Percentiles rank a stretch among this genome's conserved stretches.
Conservation (phyloP, 495 filamentous ascomycete species). For the Penicillium coffeae region DNA sequence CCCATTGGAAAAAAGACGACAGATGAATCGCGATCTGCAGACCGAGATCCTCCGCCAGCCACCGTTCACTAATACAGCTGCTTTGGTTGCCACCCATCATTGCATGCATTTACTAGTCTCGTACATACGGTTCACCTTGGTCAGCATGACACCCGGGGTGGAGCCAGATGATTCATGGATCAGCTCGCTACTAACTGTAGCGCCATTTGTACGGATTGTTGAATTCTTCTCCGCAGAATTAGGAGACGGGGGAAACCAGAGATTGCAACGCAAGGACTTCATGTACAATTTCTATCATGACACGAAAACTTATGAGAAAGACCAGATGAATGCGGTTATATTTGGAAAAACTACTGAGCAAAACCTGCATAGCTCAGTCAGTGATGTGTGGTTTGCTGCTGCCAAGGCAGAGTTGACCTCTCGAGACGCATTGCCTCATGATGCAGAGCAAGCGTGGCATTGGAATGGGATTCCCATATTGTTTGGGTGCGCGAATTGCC, state of each 20-base stretch:
- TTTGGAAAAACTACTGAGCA: constrained; percentile 30
- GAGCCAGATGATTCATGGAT: constrained; percentile 42
- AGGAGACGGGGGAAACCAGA: constrained; percentile 40
- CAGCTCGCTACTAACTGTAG: constrained; percentile 38
- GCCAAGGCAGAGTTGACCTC: constrained; percentile 29
- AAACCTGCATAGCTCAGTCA: constrained; percentile 27
- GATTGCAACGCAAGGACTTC: constrained; percentile 43
- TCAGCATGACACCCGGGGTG: constrained; percentile 17
- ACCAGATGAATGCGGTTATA: constrained; percentile 39
- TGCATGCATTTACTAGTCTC: constrained; percentile 43
- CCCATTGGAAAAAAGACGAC: constrained; percentile 27
- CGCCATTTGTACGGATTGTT: constrained; percentile 39
- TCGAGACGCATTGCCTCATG: constrained; percentile 31
- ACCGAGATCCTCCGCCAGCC: constrained; percentile 38
- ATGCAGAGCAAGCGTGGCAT: constrained; percentile 29
- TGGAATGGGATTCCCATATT: constrained; percentile 35
- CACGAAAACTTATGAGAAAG: constrained; percentile 32
- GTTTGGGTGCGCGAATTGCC: constrained; percentile 36
- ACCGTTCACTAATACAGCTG: constrained; percentile 41
- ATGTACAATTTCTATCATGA: constrained; percentile 46
- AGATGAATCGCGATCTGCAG: constrained; percentile 39
- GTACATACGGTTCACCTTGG: constrained; percentile 38
- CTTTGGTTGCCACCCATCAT: constrained; percentile 44
- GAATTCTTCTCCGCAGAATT: constrained; percentile 48
- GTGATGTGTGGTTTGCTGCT: constrained; percentile 44